Evolutionary conservation across 306 rosid species (phyloP), one percentile per base, ranked within the genome.

Genomic region (Trifolium dubium): DNA sequence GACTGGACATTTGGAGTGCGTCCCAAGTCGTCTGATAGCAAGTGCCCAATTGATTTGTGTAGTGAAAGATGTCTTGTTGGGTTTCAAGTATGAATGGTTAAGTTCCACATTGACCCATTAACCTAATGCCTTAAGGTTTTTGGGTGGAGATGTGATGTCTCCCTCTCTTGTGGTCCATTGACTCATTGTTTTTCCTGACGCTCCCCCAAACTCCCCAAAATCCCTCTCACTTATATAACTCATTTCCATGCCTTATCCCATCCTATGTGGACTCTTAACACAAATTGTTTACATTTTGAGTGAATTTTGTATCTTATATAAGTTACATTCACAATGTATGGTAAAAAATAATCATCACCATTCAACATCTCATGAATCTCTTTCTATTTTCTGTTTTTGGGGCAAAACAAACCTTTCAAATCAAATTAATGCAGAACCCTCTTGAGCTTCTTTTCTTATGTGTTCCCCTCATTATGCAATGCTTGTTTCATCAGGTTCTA

Each of bases 401-500:
- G 55, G 4, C 18, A 30, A 59, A 59, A 1, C 8, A 44, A 76
- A 43, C 64, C 65, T 76, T 64, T 34, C 12, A 62, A 35, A n/a
- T 80, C 46, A 56, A 71, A 34, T 65, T 73, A 70, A 81, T 76
- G 59, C 71, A 64, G 34, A 62, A 72, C 62, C 72, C 31, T 54
- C 47, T 23, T n/a, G 15, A 67, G 53, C 55, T 80, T 67, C 3
- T 49, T 79, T 40, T 70, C 81, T 71, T 83, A 79, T 76, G 79
- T 43, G 39, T 44, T 79, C 56, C 64, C 73, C 67, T 70, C 73
- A 79, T 69, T 37, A 80, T 62, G 82, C 75, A 71, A 71, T 79
- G 80, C 81, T 74, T 80, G 37, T 77, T 64, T 55, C 80, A 74
- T 84, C 83, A 84, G 77, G 80, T 84, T 86, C 82, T 81, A 80